phyloP scores from a whole-genome alignment of 306 rosid genomes.

The Hippophae gyantsensis region DNA sequence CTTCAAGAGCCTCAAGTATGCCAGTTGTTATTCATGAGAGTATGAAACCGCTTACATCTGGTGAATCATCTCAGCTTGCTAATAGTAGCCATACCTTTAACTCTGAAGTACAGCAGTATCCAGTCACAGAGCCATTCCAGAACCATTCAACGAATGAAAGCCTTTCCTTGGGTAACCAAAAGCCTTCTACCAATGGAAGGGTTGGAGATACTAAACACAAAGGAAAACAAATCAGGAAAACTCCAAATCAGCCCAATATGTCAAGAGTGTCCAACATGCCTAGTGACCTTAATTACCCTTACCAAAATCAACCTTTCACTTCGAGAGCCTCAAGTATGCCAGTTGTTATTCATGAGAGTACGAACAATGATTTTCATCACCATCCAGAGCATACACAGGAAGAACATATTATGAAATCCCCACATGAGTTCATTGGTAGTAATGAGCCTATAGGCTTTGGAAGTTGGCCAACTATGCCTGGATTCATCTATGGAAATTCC shows the following conservation, averaged over 20 bases:
- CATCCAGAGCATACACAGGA: constrained; percentile 16
- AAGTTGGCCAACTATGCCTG: constrained; percentile 31
- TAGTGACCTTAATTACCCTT: constrained; percentile 19
- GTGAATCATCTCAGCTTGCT: constrained; percentile 52
- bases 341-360: constrained; percentile 36
- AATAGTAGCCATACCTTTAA: constrained; percentile 26
- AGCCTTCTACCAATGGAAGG: constrained; percentile 37
- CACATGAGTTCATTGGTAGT: constrained; percentile 54
- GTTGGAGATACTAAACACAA: constrained; percentile 32
- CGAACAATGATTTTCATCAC: too few relatives aligned
- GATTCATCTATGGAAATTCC: constrained; percentile 28
- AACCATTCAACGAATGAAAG: constrained; percentile 35
- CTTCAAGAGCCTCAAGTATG: too few relatives aligned
- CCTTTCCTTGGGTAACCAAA: constrained; percentile 35
- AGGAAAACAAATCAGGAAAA: constrained; percentile 26
- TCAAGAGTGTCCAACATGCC: constrained; percentile 33
- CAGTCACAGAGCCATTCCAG: constrained; percentile 24
- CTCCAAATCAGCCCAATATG: constrained; percentile 30
- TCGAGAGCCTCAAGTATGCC: constrained; percentile 28
- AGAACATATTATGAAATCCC: constrained; percentile 53
- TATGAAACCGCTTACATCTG: constrained; percentile 24
- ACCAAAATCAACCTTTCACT: constrained; percentile 3
- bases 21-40: too few relatives aligned
- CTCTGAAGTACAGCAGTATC: constrained; percentile 27
- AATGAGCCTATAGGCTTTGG: constrained; percentile 16